Evolutionary conservation across 2,329 filamentous ascomycete species (phyloP), one percentile per base, ranked within the genome.

Genomic region (Exophiala mesophila): DNA sequence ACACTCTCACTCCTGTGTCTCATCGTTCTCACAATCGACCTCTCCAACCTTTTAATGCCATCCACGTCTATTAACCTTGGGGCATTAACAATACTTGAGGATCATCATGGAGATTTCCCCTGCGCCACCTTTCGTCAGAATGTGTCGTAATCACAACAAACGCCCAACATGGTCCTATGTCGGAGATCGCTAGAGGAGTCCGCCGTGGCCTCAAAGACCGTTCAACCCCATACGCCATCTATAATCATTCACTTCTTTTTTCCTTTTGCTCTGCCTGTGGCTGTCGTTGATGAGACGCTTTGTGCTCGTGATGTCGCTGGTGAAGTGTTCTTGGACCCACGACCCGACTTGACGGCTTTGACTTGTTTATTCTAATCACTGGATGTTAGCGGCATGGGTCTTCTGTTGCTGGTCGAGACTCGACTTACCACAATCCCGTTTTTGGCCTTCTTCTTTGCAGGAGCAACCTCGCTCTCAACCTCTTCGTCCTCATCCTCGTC

Each of bases 371-470:
- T 95, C 89, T 97, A 61, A 20, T 34, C n/a, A 55, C 52, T 61
- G n/a, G n/a, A n/a, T n/a, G 42, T 57, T 45, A 55, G 32, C 21
- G 20, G 40, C 23, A n/a, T n/a, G 10, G 26, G 19, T 24, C 26
- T 18, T 24, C 24, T 16, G 2, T 31, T 13, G 13, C 5, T 18
- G 21, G n/a, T n/a, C n/a, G n/a, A n/a, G n/a, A n/a, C n/a, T n/a
- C n/a, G 37, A 65, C 80, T 62, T 73, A 92, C 88, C 78, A 94
- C 94, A 49, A 88, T 47, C 36, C 51, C 53, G 56, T 85, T 87
- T 75, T 94, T 94, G 12, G 81, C 76, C 78, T 94, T 95, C 77
- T 97, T 97, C 77, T 94, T 95, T 1, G 82, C 82, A n/a, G 88
- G 88, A 1, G 80, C 81, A 63, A 85, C 80, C 40, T 92, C 75